Evolutionary conservation across 83 land plant genomes (phyloP).

Genomic region (Diphasiastrum complanatum): DNA sequence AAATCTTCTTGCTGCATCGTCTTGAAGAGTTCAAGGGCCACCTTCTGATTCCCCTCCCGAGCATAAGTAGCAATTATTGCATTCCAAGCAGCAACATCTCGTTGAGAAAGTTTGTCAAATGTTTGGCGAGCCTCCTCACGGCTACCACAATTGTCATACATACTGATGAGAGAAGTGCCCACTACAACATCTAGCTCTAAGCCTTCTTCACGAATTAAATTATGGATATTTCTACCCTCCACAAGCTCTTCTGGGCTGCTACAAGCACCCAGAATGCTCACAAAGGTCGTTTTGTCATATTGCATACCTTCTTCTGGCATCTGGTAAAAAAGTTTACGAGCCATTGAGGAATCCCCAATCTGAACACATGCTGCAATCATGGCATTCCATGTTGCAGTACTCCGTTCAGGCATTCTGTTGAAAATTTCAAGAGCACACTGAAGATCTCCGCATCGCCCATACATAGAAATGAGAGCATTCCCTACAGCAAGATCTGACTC

Average conservation of each 20-base stretch:
- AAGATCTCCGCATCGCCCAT: not conserved
- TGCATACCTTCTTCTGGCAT: not conserved
- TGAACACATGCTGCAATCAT: not conserved
- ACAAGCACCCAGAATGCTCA: not conserved
- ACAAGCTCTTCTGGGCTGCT: not conserved
- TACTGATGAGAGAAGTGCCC: not conserved
- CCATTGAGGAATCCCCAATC: not conserved
- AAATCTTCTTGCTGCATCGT: slow-evolving; percentile 16
- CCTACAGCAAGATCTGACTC: too few relatives aligned
- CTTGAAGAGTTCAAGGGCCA: too few relatives aligned
- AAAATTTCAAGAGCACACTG: not conserved
- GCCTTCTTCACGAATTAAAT: not conserved
- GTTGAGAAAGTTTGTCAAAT: not conserved
- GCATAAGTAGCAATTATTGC: too few relatives aligned
- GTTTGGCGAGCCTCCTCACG: not conserved
- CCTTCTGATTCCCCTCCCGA: too few relatives aligned
- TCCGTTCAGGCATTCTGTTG: not conserved
- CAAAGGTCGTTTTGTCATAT: not conserved
- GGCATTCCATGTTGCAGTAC: not conserved
- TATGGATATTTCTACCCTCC: not conserved
- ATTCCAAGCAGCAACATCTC: too few relatives aligned
- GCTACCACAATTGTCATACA: not conserved
- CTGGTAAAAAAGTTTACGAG: not conserved
- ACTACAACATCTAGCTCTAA: too few relatives aligned
- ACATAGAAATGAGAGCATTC: too few relatives aligned